These are phyloP conservation scores for Diaporthe humulicola DNA, from an alignment of 2,329 filamentous ascomycete species.

Conservation along the genomic window DNA sequence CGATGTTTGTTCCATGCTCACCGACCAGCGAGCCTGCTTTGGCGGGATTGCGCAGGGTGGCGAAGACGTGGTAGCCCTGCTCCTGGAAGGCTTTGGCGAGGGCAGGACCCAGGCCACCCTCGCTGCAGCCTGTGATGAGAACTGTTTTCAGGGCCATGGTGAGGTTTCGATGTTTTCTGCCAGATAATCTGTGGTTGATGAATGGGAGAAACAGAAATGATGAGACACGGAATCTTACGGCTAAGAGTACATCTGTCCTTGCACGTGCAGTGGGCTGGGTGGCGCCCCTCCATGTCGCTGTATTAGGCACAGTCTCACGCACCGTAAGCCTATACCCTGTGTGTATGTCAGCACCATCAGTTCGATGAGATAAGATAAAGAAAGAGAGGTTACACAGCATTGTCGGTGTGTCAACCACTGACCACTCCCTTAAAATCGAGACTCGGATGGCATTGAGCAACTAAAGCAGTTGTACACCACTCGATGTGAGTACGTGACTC, in stretches of 20 bases:
- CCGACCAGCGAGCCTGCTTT: constrained; percentile 40
- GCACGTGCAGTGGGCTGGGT: too few relatives aligned
- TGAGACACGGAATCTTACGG: background rate
- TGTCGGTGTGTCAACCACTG: too few relatives aligned
- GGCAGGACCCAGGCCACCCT: constrained; percentile 49
- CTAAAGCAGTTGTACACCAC: too few relatives aligned
- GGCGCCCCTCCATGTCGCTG: too few relatives aligned
- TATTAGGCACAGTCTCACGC: too few relatives aligned
- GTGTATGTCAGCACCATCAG: too few relatives aligned
- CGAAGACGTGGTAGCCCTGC: constrained; percentile 47
- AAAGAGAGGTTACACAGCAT: too few relatives aligned
- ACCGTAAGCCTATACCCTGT: too few relatives aligned
- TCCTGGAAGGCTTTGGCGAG: constrained; percentile 49
- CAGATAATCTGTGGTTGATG: background rate
- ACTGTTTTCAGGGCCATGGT: constrained; percentile 42
- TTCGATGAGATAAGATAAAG: too few relatives aligned
- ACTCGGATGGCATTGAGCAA: too few relatives aligned
- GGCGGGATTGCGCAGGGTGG: constrained; percentile 46
- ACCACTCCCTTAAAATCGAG: too few relatives aligned
- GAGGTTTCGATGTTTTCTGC: background rate
- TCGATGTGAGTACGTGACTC: too few relatives aligned
- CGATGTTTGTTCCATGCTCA: constrained; percentile 39
- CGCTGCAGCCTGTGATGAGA: constrained; percentile 53
- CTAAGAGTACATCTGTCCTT: background rate
- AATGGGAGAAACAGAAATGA: background rate